Evolutionary conservation across 2,329 filamentous ascomycete species (phyloP).

Genomic region (Chaetothyriales sp.): DNA sequence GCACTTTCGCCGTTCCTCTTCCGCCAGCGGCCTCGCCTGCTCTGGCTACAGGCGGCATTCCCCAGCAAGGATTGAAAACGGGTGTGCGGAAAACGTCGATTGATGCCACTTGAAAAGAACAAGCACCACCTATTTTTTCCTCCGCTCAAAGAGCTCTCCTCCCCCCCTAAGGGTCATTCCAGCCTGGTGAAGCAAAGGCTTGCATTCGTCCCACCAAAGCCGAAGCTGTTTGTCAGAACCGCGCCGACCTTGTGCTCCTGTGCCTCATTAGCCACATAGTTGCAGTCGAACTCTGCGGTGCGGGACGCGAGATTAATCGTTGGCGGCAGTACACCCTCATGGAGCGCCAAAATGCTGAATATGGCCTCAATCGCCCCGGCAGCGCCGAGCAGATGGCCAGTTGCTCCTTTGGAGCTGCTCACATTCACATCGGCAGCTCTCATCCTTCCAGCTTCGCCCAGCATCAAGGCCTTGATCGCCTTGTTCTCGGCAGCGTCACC

Average conservation of each 20-base stretch:
- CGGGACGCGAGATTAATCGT: constrained; percentile 66
- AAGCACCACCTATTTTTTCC: background rate
- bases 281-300: constrained; percentile 57
- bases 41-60: constrained; percentile 6
- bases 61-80: constrained; percentile 9
- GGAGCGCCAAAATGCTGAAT: constrained; percentile 64
- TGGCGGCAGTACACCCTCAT: constrained; percentile 66
- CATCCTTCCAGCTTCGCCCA: constrained; percentile 52
- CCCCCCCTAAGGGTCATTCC: background rate
- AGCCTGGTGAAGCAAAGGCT: constrained; percentile 36
- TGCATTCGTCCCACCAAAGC: constrained; percentile 93
- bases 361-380: constrained; percentile 82
- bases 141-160: background rate
- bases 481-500: constrained; percentile 78
- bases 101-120: constrained; percentile 7
- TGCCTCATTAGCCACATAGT: constrained; percentile 60
- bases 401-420: constrained; percentile 85
- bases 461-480: constrained; percentile 64
- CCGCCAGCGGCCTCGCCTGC: constrained; percentile 7
- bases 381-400: constrained; percentile 82
- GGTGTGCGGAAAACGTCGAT: constrained; percentile 11
- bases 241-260: constrained; percentile 58
- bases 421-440: constrained; percentile 55
- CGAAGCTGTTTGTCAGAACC: constrained; percentile 87
- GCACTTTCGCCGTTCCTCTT: constrained; percentile 6